phyloP scores from a whole-genome alignment of 495 filamentous ascomycete genomes.

The Trichoderma virens region DNA sequence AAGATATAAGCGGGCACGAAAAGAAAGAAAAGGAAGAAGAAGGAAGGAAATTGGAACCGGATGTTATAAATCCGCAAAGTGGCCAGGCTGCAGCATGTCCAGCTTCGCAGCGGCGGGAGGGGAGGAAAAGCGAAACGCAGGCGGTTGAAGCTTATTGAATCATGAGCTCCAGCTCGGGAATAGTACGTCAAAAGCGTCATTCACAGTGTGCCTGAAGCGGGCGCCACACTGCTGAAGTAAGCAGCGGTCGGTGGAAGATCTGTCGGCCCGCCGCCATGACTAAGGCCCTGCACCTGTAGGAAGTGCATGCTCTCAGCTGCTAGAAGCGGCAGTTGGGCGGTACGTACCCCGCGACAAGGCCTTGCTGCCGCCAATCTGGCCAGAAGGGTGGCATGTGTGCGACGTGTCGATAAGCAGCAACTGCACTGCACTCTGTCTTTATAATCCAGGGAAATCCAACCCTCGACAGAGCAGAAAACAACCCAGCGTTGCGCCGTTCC shows the following conservation, averaged over 20 bases:
- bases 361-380: constrained; percentile 6
- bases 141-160: constrained; percentile 4
- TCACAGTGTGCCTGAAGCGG: constrained; percentile 9
- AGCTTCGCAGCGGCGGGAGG: neutral
- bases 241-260: neutral
- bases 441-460: neutral
- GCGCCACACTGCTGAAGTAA: neutral
- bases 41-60: constrained; percentile 11
- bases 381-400: constrained; percentile 6
- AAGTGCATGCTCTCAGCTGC: neutral
- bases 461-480: neutral
- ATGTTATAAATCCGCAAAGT: neutral
- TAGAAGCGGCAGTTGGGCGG: neutral
- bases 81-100: neutral
- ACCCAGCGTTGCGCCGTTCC: neutral
- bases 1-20: neutral
- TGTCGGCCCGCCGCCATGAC: neutral
- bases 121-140: neutral
- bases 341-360: constrained; percentile 5
- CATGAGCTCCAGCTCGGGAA: constrained; percentile 1
- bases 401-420: constrained; percentile 3
- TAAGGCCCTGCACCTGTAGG: neutral
- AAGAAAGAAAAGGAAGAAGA: constrained; percentile 20
- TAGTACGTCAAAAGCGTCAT: constrained; percentile 2
- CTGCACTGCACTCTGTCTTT: neutral